A percentile compares a stretch with the other conserved stretches of the same genome.
Conservation (phyloP, 2,329 filamentous ascomycete genomes). For the Fusarium burgessii region DNA sequence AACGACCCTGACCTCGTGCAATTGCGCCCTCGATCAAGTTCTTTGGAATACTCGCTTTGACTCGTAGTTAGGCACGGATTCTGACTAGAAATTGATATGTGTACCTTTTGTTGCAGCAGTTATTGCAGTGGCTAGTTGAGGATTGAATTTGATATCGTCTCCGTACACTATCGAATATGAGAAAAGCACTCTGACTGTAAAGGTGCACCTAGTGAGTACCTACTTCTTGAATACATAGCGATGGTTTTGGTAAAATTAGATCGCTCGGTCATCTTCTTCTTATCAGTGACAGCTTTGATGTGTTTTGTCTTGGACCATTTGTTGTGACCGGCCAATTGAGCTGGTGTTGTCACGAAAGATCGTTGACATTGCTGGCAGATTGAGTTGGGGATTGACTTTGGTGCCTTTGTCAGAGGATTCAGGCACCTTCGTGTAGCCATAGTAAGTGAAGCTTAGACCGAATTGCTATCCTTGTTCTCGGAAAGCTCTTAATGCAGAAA, state of each 20-base stretch:
- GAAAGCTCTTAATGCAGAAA: background rate
- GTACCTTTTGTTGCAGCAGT: constrained; percentile 81
- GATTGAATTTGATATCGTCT: constrained; percentile 78
- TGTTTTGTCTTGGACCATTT: constrained; percentile 98
- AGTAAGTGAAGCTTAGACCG: background rate
- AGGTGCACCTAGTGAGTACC: constrained; percentile 35
- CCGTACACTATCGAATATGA: constrained; percentile 72
- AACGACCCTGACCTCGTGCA: constrained; percentile 87
- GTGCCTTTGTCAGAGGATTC: constrained; percentile 27
- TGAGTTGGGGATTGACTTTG: constrained; percentile 22
- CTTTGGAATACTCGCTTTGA: constrained; percentile 80
- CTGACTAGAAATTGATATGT: background rate
- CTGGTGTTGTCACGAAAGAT: constrained; percentile 59
- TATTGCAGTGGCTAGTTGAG: constrained; percentile 79
- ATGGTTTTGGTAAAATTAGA: constrained; percentile 78
- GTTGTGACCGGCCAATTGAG: constrained; percentile 77
- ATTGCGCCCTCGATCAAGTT: constrained; percentile 85
- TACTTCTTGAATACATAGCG: constrained; percentile 79
- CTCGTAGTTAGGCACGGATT: background rate
- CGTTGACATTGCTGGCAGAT: constrained; percentile 64
- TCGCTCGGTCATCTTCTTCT: constrained; percentile 79
- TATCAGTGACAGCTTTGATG: constrained; percentile 89
- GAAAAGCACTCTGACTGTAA: constrained; percentile 10
- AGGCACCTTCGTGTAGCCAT: constrained; percentile 36
- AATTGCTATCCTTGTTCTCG: background rate